Percentiles rank a stretch among this genome's conserved stretches.
Conservation (phyloP, 768 basidiomycete species). For the Lactifluus piperatus region DNA sequence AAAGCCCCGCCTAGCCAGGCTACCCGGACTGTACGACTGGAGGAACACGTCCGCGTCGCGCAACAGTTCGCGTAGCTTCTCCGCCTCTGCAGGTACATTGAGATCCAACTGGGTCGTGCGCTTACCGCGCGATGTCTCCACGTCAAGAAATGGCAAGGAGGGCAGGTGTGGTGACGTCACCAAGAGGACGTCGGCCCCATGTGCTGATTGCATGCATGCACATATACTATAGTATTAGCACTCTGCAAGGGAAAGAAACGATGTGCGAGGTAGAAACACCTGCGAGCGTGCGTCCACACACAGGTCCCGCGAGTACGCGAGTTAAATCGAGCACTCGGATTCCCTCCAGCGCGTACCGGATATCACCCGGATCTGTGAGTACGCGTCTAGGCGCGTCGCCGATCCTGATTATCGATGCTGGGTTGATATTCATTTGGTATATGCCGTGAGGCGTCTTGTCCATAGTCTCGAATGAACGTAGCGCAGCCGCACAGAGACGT, state of each 20-base stretch:
- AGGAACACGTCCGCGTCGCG: slow-evolving; percentile 47
- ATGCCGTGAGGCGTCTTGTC: slow-evolving; percentile 40
- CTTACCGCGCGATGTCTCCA: slow-evolving; percentile 55
- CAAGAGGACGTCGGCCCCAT: slow-evolving; percentile 49
- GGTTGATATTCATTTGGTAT: slow-evolving; percentile 32
- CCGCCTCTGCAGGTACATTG: slow-evolving; percentile 25
- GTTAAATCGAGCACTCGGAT: slow-evolving; percentile 52
- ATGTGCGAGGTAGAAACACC: slow-evolving; percentile 27
- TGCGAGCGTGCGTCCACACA: slow-evolving; percentile 48
- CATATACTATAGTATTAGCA: no score
- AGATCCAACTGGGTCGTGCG: slow-evolving; percentile 55
- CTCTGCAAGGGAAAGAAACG: no score
- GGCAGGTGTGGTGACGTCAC: slow-evolving; percentile 50
- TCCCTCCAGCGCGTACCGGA: slow-evolving; percentile 35
- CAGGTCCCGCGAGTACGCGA: slow-evolving; percentile 49
- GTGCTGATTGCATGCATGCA: slow-evolving; percentile 29
- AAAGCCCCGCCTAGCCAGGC: slow-evolving; percentile 41
- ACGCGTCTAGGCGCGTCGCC: slow-evolving; percentile 36
- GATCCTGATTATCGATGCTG: slow-evolving; percentile 38
- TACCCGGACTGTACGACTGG: slow-evolving; percentile 51
- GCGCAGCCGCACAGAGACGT: slow-evolving; percentile 13
- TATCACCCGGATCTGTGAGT: slow-evolving; percentile 3
- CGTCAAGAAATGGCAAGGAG: slow-evolving; percentile 40
- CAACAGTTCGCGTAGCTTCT: slow-evolving; percentile 31
- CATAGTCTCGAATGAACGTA: slow-evolving; percentile 44